Evolutionary conservation across 2,329 filamentous ascomycete genomes (phyloP).

Genomic region (Ophiostoma fasciatum): DNA sequence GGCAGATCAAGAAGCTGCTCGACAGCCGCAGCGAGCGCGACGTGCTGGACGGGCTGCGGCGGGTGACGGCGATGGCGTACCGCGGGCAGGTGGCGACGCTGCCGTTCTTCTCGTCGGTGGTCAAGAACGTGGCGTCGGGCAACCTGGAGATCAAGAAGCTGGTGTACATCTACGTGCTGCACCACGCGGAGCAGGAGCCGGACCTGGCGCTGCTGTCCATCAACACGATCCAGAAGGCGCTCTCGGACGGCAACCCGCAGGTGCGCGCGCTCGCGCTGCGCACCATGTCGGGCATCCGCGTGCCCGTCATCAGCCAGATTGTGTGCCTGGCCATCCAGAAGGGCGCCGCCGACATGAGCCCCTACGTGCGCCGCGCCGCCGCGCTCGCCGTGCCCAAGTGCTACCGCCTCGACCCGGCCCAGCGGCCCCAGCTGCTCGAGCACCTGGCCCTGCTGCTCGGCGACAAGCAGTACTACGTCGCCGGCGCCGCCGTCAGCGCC

Average conservation of each 20-base stretch:
- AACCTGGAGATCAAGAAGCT: slow-evolving; percentile 95
- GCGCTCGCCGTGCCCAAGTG: slow-evolving; percentile 93
- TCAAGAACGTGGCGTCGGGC: slow-evolving; percentile 93
- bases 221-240: slow-evolving; percentile 96
- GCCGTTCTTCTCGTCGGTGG: slow-evolving; percentile 90
- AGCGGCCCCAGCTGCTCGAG: slow-evolving; percentile 70
- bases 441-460: slow-evolving; percentile 65
- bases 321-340: slow-evolving; percentile 93
- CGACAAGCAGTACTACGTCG: slow-evolving; percentile 94
- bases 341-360: slow-evolving; percentile 85
- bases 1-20: slow-evolving; percentile 84
- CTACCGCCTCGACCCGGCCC: slow-evolving; percentile 76
- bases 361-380: slow-evolving; percentile 81
- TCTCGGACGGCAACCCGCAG: slow-evolving; percentile 83
- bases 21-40: slow-evolving; percentile 90
- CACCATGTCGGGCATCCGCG: slow-evolving; percentile 95
- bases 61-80: slow-evolving; percentile 95
- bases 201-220: slow-evolving; percentile 92
- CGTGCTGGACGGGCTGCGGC: slow-evolving; percentile 77
- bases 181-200: slow-evolving; percentile 90
- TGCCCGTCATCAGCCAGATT: slow-evolving; percentile 95
- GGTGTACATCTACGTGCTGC: slow-evolving; percentile 94
- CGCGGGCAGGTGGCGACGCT: slow-evolving; percentile 74
- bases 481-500: slow-evolving; percentile 77
- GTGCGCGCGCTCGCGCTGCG: slow-evolving; percentile 82